Base-by-base conservation (phyloP, 2,329 filamentous ascomycete species). In the Ophiostoma sp. region DNA sequence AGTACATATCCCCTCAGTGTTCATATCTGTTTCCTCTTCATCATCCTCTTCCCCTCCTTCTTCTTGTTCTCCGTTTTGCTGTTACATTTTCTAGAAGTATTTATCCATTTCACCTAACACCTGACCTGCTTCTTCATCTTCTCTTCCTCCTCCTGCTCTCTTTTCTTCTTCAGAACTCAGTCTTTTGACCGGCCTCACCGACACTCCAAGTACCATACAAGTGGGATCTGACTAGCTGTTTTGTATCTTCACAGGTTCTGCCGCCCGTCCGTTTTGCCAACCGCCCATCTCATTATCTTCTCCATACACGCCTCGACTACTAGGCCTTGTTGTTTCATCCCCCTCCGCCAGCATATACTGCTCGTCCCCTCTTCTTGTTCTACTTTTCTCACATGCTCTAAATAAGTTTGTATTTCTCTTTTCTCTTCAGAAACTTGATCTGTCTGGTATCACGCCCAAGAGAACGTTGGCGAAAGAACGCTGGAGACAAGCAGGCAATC, bases 271-370 rank as follows among this genome's bases (percentile, higher is more conserved):
- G 27, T 27, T 27, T 27, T 27, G 27, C 27, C 55, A 60, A 27
- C 55, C 55, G 55, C 55, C 55, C 55, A 60, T 60, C 55, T 60
- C 18, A 45, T 18, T 40, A 12, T 60, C 27, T 60, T n/a, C 47
- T 45, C 38, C 36, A 44, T 42, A n/a, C 27, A 47, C 42, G n/a
- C 27, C 55, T 64, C 0, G 90, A 18, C 55, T 12, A 38, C 55
- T 18, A 3, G 27, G 27, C 4, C 55, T 0, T 18, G 55, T 11
- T 14, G 55, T 60, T 60, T 60, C 55, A 60, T 38, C 55, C 55
- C 12, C 45, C 12, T 14, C 55, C 8, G 27, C 8, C n/a, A 60
- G 27, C 11, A 8, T 9, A 6, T 18, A 38, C 27, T 18, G 6
- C 55, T 18, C 27, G 27, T 27, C 18, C 27, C 55, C 27, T 49